phyloP scores from a whole-genome alignment of 768 basidiomycete species.

The Tulasnella sp. region DNA sequence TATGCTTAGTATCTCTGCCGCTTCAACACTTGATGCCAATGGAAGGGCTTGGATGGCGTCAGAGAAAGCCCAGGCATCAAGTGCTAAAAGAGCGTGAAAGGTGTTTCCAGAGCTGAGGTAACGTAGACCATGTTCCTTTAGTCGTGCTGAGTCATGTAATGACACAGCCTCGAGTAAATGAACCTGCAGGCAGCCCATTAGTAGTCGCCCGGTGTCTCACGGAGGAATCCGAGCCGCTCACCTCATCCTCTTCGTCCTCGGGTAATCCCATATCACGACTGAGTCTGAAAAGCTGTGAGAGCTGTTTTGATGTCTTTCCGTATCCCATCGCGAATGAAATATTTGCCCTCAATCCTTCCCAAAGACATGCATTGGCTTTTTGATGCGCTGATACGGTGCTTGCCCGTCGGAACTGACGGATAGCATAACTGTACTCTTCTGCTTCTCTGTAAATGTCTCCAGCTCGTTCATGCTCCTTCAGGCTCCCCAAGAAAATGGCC shows the following conservation, averaged over 20 bases:
- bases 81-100: neutral
- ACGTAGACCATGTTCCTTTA: neutral
- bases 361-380: conserved; percentile 9
- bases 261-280: neutral
- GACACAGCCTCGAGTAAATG: neutral
- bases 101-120: neutral
- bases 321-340: neutral
- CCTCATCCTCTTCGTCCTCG: neutral
- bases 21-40: neutral
- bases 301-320: neutral
- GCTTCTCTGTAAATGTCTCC: conserved; percentile 53
- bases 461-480: conserved; percentile 48
- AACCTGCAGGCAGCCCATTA: neutral
- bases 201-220: neutral
- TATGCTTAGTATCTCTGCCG: neutral
- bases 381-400: neutral
- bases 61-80: neutral
- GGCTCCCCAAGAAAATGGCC: conserved; percentile 45
- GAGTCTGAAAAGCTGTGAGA: neutral
- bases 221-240: neutral
- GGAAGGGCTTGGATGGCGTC: neutral
- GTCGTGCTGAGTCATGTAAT: neutral
- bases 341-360: conserved; percentile 6
- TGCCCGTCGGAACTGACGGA: neutral
- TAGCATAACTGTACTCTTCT: conserved; percentile 35